These are phyloP conservation scores for Solanum peruvianum DNA, from an alignment of 257 asterid genomes.

Conservation along the genomic window DNA sequence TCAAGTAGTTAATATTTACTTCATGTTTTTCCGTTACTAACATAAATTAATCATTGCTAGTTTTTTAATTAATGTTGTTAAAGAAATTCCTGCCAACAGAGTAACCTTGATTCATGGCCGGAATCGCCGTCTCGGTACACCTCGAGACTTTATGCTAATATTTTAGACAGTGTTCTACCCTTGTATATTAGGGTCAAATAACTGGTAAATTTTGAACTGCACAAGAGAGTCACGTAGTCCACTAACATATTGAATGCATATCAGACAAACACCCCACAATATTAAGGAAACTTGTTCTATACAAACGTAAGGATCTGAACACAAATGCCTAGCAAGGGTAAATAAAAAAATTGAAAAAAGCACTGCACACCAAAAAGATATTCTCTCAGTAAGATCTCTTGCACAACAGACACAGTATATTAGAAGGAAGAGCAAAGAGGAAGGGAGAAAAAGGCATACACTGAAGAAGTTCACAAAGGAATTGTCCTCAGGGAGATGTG, in stretches of 20 bases:
- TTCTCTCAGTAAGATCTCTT: not conserved
- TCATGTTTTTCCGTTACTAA: not conserved
- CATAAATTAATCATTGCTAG: not conserved
- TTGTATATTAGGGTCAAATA: not conserved
- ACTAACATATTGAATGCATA: not conserved
- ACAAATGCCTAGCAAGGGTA: not conserved
- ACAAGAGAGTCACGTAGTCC: not conserved
- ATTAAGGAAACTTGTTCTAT: not conserved
- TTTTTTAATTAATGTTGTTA: not conserved
- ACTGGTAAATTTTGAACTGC: not conserved
- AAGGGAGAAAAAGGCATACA: constrained; percentile 26
- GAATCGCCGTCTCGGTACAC: not conserved
- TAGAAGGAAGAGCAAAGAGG: not conserved
- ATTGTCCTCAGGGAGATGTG: constrained; percentile 65
- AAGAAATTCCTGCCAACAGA: not conserved
- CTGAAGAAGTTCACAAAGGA: constrained; percentile 80
- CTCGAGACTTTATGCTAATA: not conserved
- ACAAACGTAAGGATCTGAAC: not conserved
- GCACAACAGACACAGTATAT: not conserved
- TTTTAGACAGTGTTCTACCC: not conserved
- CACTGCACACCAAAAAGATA: not conserved
- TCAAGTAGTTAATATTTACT: not conserved
- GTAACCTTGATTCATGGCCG: not conserved
- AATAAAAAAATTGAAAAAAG: not conserved
- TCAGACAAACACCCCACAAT: not conserved